Conservation (phyloP, 495 filamentous ascomycete species). For the Aspergillus homomorphus region DNA sequence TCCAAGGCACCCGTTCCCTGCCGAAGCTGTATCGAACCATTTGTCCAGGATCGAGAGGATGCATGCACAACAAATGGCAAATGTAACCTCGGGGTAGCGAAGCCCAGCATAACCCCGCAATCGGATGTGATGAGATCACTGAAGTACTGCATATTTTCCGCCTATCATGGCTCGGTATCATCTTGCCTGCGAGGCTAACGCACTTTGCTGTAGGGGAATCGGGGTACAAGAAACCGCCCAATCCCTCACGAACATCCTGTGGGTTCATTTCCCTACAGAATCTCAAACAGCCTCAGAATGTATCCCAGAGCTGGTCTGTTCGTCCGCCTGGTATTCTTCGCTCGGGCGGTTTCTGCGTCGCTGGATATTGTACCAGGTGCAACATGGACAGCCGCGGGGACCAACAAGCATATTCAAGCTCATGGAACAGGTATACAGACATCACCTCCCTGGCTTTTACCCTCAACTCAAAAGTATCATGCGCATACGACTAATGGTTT, state of each 20-base stretch:
- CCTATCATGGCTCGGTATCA: background rate
- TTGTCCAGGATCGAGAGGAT: too few relatives aligned
- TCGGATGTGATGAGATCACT: background rate
- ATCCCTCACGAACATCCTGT: too few relatives aligned
- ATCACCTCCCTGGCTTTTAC: too few relatives aligned
- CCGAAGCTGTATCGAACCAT: too few relatives aligned
- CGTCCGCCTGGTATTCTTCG: background rate
- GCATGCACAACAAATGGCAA: too few relatives aligned
- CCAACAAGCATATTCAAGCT: conserved; percentile 55
- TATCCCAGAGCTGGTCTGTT: too few relatives aligned
- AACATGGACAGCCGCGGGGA: conserved; percentile 17
- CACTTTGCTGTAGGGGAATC: too few relatives aligned
- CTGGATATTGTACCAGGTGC: conserved; percentile 12
- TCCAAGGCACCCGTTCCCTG: too few relatives aligned
- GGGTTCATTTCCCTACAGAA: too few relatives aligned
- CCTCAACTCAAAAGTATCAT: background rate
- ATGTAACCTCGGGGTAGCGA: background rate
- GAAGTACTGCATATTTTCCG: background rate
- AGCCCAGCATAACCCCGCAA: background rate
- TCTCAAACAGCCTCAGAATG: too few relatives aligned
- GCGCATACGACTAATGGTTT: background rate
- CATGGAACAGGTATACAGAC: conserved; percentile 34
- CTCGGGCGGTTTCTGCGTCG: background rate
- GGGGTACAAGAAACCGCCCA: too few relatives aligned
- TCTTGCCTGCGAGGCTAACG: too few relatives aligned